phyloP scores from a whole-genome alignment of 2,329 filamentous ascomycete genomes.

The Paecilomyces dactylethromorphus region DNA sequence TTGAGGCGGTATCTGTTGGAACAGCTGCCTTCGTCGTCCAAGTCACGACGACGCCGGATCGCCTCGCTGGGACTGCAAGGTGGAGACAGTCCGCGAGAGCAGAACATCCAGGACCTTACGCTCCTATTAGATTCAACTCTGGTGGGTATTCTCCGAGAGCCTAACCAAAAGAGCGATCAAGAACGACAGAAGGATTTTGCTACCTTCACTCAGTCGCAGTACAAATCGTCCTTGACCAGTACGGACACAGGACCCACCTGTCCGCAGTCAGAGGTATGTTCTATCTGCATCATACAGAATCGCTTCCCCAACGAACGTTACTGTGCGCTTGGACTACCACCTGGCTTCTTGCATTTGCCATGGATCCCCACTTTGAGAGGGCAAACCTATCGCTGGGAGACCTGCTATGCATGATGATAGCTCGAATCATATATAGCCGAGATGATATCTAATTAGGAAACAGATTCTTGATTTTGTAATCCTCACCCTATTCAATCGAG shows the following conservation, averaged over 20 bases:
- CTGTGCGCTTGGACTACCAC: background rate
- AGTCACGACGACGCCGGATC: slow-evolving; percentile 41
- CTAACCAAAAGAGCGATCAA: slow-evolving; percentile 21
- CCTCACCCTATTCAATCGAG: slow-evolving; percentile 65
- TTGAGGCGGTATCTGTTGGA: slow-evolving; percentile 65
- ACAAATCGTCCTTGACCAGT: slow-evolving; percentile 22
- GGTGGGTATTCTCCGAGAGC: slow-evolving; percentile 48
- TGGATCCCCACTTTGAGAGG: background rate
- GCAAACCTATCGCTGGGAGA: background rate
- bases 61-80: slow-evolving; percentile 20
- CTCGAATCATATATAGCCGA: background rate
- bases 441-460: background rate
- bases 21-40: slow-evolving; percentile 61
- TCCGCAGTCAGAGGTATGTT: slow-evolving; percentile 59
- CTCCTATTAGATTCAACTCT: slow-evolving; percentile 63
- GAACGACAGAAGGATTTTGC: slow-evolving; percentile 50
- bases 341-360: background rate
- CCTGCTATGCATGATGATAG: background rate
- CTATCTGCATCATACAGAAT: background rate
- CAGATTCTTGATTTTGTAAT: slow-evolving; percentile 73
- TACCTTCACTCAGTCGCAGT: slow-evolving; percentile 58
- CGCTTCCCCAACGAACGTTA: background rate
- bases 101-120: slow-evolving; percentile 31
- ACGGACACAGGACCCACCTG: slow-evolving; percentile 37
- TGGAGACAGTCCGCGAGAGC: background rate